phyloP scores from a whole-genome alignment of 23 red algal species.

The Gracilaria domingensis region DNA sequence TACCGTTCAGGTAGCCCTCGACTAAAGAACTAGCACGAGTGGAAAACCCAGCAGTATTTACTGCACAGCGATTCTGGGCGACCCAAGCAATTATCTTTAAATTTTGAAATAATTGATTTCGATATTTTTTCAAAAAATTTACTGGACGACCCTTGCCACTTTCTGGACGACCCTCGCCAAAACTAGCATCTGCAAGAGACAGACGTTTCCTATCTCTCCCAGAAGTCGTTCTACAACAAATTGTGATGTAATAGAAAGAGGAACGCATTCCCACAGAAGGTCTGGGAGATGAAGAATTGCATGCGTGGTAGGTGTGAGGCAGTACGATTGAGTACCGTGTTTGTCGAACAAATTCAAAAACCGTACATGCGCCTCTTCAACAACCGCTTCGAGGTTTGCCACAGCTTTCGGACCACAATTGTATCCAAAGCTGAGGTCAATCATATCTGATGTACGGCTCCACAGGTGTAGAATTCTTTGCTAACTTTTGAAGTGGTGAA shows the following conservation, averaged over 20 bases:
- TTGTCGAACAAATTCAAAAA: background rate
- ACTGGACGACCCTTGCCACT: too few species aligned
- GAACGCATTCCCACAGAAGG: background rate
- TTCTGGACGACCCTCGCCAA: too few species aligned
- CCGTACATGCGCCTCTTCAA: background rate
- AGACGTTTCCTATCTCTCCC: slow-evolving; percentile 10
- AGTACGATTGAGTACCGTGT: background rate
- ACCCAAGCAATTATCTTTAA: too few species aligned
- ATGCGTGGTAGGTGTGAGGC: background rate
- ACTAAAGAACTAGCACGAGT: too few species aligned
- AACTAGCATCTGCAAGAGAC: too few species aligned
- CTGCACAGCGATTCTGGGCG: too few species aligned
- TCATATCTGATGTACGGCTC: background rate
- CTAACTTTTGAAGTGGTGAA: background rate
- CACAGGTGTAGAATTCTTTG: background rate
- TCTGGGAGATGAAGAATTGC: background rate
- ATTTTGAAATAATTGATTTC: too few species aligned
- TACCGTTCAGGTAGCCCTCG: too few species aligned
- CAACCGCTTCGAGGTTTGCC: background rate
- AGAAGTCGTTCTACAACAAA: slow-evolving; percentile 11
- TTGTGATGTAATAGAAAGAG: background rate
- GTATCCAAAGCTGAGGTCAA: background rate
- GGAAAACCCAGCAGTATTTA: too few species aligned
- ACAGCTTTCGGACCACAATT: background rate
- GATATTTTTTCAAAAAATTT: too few species aligned